Percentiles rank a stretch among this genome's conserved stretches.
These are phyloP conservation scores for Pythium aristosporum DNA, from an alignment of 352 stramenopile genomes.

Conservation along the genomic window DNA sequence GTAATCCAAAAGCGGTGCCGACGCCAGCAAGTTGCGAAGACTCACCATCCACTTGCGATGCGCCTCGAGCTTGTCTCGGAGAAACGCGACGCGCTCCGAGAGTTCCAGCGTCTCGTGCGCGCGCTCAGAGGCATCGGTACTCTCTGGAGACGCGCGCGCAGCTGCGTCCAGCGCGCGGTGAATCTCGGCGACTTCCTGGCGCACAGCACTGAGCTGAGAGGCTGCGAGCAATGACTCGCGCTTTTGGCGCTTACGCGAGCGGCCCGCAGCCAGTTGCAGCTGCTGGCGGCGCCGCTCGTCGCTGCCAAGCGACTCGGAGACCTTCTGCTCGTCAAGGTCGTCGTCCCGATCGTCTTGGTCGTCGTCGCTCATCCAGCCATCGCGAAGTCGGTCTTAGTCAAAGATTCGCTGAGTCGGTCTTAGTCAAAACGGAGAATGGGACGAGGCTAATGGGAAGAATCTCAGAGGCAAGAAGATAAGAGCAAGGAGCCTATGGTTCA, in stretches of 20 bases:
- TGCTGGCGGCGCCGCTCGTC: constrained; percentile 20
- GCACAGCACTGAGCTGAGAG: constrained; percentile 33
- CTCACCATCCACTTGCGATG: constrained; percentile 50
- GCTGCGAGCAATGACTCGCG: constrained; percentile 37
- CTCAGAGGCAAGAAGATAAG: too few species aligned
- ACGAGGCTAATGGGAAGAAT: not conserved
- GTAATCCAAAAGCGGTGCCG: constrained; percentile 47
- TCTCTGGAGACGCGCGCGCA: not conserved
- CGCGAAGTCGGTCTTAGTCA: not conserved
- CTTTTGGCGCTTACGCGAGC: constrained; percentile 51
- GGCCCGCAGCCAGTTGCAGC: constrained; percentile 24
- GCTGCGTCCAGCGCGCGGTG: constrained; percentile 24
- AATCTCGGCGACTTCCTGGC: constrained; percentile 36
- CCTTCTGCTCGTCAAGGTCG: too few species aligned
- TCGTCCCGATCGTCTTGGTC: constrained; percentile 1
- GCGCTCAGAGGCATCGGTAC: not conserved
- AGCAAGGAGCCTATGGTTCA: too few species aligned
- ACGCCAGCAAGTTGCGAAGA: constrained; percentile 48
- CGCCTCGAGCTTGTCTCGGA: constrained; percentile 48
- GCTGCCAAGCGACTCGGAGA: not conserved
- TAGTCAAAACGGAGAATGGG: not conserved
- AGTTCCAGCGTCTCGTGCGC: constrained; percentile 33
- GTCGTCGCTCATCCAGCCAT: not conserved
- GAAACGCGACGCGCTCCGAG: constrained; percentile 33
- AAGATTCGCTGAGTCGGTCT: not conserved